These are phyloP conservation scores for Senna tora DNA, from an alignment of 306 rosid genomes.

Conservation along the genomic window DNA sequence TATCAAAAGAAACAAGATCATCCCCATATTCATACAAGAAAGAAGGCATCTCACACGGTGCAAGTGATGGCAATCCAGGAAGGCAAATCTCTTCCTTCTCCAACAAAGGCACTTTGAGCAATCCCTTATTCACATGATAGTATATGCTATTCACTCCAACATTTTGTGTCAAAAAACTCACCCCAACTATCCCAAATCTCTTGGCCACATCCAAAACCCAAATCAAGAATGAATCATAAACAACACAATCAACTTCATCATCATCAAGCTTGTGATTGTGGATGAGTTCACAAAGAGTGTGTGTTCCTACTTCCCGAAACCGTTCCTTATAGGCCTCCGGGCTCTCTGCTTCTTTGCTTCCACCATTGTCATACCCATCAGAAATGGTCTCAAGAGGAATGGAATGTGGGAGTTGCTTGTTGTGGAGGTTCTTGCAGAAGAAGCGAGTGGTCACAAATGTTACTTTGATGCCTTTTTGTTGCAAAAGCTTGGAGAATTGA, in stretches of 20 bases:
- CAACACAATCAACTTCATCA: neutral
- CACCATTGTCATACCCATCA: neutral
- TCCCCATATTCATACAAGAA: neutral
- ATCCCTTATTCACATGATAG: neutral
- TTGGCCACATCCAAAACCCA: neutral
- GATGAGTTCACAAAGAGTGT: neutral
- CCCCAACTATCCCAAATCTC: slow-evolving; percentile 1
- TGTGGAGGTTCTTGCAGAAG: neutral
- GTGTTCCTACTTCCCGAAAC: neutral
- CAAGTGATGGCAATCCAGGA: neutral
- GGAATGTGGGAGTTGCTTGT: neutral
- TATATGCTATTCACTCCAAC: neutral
- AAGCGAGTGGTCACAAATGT: slow-evolving; percentile 36
- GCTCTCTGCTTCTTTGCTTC: neutral
- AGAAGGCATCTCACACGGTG: neutral
- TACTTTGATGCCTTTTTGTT: slow-evolving; percentile 21
- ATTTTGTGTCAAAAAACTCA: neutral
- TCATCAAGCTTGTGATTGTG: neutral
- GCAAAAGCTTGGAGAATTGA: slow-evolving; percentile 40
- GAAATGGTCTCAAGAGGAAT: neutral
- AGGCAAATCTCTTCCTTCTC: neutral
- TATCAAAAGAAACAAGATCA: neutral
- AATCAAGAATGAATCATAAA: neutral
- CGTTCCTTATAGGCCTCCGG: neutral
- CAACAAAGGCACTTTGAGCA: neutral